Base-by-base conservation (phyloP, 345 rosid genomes). In the Adansonia digitata region DNA sequence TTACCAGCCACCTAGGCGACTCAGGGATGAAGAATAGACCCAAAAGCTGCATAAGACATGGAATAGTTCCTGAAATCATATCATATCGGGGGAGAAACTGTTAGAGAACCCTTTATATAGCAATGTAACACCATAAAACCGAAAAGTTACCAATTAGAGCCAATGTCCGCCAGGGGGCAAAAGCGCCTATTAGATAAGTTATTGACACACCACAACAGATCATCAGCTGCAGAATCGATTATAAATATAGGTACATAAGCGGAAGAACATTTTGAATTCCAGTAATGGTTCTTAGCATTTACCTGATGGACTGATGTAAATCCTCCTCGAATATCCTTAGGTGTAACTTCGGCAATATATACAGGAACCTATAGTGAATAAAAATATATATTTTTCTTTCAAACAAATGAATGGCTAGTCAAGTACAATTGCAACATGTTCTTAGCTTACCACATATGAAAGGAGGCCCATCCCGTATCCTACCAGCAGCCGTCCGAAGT, bases 301-400 rank as follows among this genome's bases (percentile, higher is more conserved):
- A 90, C 94, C 87, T 84, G 89, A 78, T 88, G 85, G 66, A 85
- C 82, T 2, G 98, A 80, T 18, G 97, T 88, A 79, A 89, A 87
- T 49, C 89, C 88, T 81, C 98, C 97, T 70, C 97, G 82, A 48
- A 89, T 74, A 48, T 84, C 76, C 80, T 88, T 90, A 13, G 97
- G 97, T 12, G 98, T 87, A 26, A 94, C 82, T 86, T 94, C 98
- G 64, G 96, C 98, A 72, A 94, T 89, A 81, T 85, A 94, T 29
- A 94, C 62, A 0, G 97, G 97, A 39, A 88, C 93, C 97, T 94
- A 72, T 7, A 35, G 27, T 9, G 40, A 62, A 22, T 29, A 20
- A 5, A 27, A 48, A 29, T 35, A 7, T 37, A 67, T 48, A 34
- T 56, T 75, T 48, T 48, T 77, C 10, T 49, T n/a, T 14, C 60